Evolutionary conservation across 2,329 filamentous ascomycete species (phyloP), one percentile per base, ranked within the genome.

Genomic region (Hortaea sp.): DNA sequence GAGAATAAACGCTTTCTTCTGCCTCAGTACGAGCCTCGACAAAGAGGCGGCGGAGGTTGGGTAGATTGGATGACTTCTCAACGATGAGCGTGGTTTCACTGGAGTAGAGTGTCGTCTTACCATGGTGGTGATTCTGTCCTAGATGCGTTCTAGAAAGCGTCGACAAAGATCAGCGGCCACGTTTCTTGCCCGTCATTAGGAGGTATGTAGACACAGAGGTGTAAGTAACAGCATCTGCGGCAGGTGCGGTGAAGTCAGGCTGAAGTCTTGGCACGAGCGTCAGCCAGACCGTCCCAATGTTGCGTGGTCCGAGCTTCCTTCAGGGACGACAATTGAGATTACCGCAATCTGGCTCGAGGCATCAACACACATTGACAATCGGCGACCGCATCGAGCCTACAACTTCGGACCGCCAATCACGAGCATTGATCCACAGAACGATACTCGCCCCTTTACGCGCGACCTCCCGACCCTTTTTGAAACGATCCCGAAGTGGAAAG

Each of bases 31-130:
- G 79, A 30, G 90, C 85, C 69, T 97, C 90, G 44, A 95, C 90
- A 62, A 98, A 97, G 49, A 98, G 82, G 10, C 92, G 85, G 43
- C 92, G 82, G n/a, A 98, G 77, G 63, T 98, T 97, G 32, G 92
- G 92, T 44, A 97, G 79, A 63, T 82, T 89, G 35, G 84, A 85
- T 71, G 85, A 61, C 71, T 75, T 20, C 20, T 20, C 20, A 20
- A 20, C 4, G 43, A 29, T 11, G 34, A 10, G n/a, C 20, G 20
- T 20, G 20, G 20, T 20, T 20, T 20, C 20, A 20, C 20, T 20
- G 20, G 20, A 20, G 4, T 20, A 12, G 40, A 10, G 30, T 32
- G 29, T 20, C 4, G 20, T 20, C 20, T 20, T 20, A 20, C 20
- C 20, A 20, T 20, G 20, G 4, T 20, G 20, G 20, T 2, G 4